Evolutionary conservation across 148 eudicot species (phyloP).

Genomic region (Polygonum aviculare): DNA sequence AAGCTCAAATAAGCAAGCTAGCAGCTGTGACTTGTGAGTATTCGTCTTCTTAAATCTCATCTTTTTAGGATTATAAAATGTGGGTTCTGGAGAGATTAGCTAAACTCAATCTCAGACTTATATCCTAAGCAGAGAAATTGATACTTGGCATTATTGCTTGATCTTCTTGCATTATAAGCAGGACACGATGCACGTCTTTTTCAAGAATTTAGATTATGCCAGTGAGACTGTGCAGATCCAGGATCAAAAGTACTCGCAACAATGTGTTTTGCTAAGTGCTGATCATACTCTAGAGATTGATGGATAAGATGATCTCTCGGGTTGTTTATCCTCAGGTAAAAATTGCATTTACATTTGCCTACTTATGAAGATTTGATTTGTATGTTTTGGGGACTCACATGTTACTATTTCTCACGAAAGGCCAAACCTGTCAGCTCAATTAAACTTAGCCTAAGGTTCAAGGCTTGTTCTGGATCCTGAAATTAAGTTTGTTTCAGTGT

Average conservation of each 20-base stretch:
- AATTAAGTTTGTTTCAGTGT: neutral
- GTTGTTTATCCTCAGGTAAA: conserved; percentile 6
- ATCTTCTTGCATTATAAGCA: neutral
- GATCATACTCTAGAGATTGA: neutral
- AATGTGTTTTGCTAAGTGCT: neutral
- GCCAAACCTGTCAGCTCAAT: neutral
- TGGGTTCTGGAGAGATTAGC: neutral
- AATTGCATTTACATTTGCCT: neutral
- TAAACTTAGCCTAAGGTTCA: neutral
- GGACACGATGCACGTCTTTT: neutral
- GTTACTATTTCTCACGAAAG: neutral
- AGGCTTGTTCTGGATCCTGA: neutral
- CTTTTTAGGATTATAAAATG: neutral
- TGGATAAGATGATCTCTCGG: neutral
- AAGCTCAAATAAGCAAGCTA: conserved; percentile 67
- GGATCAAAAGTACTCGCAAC: neutral
- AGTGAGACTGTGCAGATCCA: neutral
- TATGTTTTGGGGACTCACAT: neutral
- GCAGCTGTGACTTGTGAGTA: neutral
- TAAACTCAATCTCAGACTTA: neutral
- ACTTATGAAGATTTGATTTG: neutral
- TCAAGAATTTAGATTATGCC: neutral
- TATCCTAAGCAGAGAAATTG: neutral
- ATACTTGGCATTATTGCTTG: neutral
- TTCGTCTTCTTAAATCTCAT: neutral